Base-by-base conservation (phyloP, 345 rosid species). In the Eucalyptus virginea region DNA sequence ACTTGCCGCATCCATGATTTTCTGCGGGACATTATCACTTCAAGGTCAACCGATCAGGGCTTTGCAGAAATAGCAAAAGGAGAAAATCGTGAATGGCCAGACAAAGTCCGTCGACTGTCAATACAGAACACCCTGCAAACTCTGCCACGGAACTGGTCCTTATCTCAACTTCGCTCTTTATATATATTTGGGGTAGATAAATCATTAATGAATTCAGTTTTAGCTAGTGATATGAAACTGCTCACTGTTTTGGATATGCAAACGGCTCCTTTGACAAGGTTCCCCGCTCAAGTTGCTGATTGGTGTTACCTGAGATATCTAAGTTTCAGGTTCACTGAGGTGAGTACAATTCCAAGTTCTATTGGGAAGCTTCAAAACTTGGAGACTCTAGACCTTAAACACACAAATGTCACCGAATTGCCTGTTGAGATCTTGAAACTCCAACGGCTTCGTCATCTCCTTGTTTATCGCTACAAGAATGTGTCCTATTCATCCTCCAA, bases 361-460 rank as follows among this genome's bases (percentile, higher is more conserved):
- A 92, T 94, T 13, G 91, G 90, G 81, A 92, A 93, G 92, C 94
- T 94, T 77, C 92, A 81, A 44, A 91, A 93, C 88, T 90, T 94
- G 11, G 94, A 93, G 91, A 94, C 94, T 4, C 81, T 94, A 54
- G 94, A 94, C 87, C 93, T 94, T 81, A 94, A 93, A 51, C 94
- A 93, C 52, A 83, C 94, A 51, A 56, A 88, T 85, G 92, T 93
- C 87, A 91, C 92, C 0, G 88, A 88, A 62, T 86, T 94, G 88
- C 95, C 95, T 3, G 88, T 86, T 44, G 92, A 91, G 89, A 88
- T 94, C 28, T 58, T 90, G 56, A 92, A 91, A 91, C 94, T 94
- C 44, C 88, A 89, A 54, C 88, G 85, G 18, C 94, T 94, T 40
- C 92, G 93, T 28, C 93, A 94, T 87, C 88, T 93, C 24, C 89